Conservation (phyloP, 1,284 basidiomycete species). For the Papiliotrema fonsecae region DNA sequence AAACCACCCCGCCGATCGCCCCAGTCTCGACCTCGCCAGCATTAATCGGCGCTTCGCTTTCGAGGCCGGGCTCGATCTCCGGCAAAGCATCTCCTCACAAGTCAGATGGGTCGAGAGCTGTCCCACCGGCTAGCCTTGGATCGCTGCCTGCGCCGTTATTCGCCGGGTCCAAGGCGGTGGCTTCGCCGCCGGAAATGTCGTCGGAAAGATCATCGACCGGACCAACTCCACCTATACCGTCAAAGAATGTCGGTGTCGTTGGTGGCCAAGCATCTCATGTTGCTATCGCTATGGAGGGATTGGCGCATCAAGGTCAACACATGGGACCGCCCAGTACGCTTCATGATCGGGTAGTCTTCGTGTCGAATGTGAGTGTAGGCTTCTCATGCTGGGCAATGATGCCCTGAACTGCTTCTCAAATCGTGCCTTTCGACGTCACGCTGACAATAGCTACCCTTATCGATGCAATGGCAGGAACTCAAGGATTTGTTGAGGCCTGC, state of each 20-base stretch:
- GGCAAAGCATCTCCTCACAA: background rate
- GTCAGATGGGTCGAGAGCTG: slow-evolving; percentile 6
- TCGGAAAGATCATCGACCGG: background rate
- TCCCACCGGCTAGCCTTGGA: slow-evolving; percentile 24
- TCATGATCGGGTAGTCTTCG: slow-evolving; percentile 59
- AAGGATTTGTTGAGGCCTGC: slow-evolving; percentile 87
- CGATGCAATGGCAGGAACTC: slow-evolving; percentile 96
- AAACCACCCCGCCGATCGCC: slow-evolving; percentile 8
- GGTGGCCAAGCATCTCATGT: background rate
- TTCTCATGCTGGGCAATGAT: background rate
- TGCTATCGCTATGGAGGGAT: slow-evolving; percentile 28
- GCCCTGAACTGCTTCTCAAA: too few relatives aligned
- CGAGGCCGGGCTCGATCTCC: background rate
- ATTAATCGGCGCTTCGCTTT: background rate
- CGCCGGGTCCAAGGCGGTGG: slow-evolving; percentile 15
- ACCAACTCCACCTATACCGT: background rate
- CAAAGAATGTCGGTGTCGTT: background rate
- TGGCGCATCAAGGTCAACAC: slow-evolving; percentile 32
- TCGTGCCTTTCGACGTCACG: too few relatives aligned
- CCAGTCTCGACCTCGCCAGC: slow-evolving; percentile 11
- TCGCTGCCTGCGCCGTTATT: slow-evolving; percentile 22
- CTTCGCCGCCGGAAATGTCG: slow-evolving; percentile 7
- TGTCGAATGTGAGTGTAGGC: slow-evolving; percentile 53
- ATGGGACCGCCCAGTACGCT: slow-evolving; percentile 36
- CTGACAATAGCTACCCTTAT: slow-evolving; percentile 72